Evolutionary conservation across 371 early-diverging fungal genomes (phyloP).

Genomic region (Gilbertella persicaria): DNA sequence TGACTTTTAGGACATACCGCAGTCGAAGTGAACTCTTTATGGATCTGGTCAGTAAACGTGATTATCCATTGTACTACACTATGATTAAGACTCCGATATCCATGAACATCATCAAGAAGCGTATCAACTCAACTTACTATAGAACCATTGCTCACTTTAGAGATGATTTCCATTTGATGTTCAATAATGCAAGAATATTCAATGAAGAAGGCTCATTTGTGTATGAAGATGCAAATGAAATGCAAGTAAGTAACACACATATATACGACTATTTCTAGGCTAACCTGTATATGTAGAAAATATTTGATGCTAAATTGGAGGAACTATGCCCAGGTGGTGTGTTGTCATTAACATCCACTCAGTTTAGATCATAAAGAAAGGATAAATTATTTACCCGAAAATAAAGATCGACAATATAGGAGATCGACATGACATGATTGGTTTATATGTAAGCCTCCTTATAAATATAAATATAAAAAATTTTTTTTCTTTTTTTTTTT

Average conservation of each 20-base stretch:
- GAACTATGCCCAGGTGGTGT: constrained; percentile 29
- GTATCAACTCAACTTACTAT: constrained; percentile 59
- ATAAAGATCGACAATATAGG: constrained; percentile 10
- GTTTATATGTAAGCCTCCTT: constrained; percentile 2
- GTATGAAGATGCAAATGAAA: constrained; percentile 73
- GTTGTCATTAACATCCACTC: constrained; percentile 7
- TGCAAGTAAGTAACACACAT: constrained; percentile 43
- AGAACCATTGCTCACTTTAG: constrained; percentile 52
- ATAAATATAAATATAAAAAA: background rate
- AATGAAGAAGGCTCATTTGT: constrained; percentile 81
- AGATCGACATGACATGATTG: constrained; percentile 22
- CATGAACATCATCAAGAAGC: constrained; percentile 68
- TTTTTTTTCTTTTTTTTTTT: constrained; percentile 6
- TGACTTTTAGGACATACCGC: constrained; percentile 23
- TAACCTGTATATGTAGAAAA: constrained; percentile 21
- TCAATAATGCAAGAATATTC: constrained; percentile 77
- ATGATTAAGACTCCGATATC: constrained; percentile 86
- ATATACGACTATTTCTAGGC: too few relatives aligned
- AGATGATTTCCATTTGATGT: constrained; percentile 73
- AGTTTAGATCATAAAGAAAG: constrained; percentile 4
- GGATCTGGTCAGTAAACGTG: constrained; percentile 72
- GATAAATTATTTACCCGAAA: too few relatives aligned
- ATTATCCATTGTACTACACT: constrained; percentile 85
- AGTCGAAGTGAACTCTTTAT: constrained; percentile 69
- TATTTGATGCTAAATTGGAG: constrained; percentile 28